These are phyloP conservation scores for Phytophthora rubi DNA, from an alignment of 352 stramenopile species.

Conservation along the genomic window DNA sequence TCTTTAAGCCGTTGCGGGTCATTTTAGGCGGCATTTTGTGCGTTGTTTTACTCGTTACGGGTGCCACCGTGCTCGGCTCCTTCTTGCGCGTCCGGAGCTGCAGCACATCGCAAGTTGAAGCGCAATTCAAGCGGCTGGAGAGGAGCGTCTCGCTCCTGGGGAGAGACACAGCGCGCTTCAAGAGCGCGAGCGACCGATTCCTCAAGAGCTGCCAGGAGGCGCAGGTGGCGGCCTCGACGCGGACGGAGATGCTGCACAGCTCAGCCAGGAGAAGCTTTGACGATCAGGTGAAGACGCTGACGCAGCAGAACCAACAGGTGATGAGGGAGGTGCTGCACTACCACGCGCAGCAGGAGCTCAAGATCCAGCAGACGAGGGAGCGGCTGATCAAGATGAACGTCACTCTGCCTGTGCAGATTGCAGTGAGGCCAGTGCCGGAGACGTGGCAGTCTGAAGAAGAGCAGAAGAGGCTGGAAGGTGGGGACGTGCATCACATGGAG, in stretches of 20 bases:
- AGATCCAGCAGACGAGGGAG: slow-evolving; percentile 31
- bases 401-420: slow-evolving; percentile 31
- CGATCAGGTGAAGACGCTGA: slow-evolving; percentile 20
- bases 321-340: slow-evolving; percentile 35
- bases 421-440: slow-evolving; percentile 11
- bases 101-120: not conserved
- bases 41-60: slow-evolving; percentile 16
- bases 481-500: not conserved
- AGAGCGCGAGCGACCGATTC: slow-evolving; percentile 28
- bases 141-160: slow-evolving; percentile 27
- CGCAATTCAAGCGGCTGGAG: slow-evolving; percentile 41
- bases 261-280: slow-evolving; percentile 19
- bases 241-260: slow-evolving; percentile 31
- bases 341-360: slow-evolving; percentile 33
- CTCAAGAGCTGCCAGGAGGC: slow-evolving; percentile 34
- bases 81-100: slow-evolving; percentile 1
- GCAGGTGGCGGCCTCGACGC: slow-evolving; percentile 27
- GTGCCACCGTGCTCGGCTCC: not conserved
- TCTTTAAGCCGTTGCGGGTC: slow-evolving; percentile 15
- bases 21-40: slow-evolving; percentile 21
- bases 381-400: slow-evolving; percentile 37
- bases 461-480: slow-evolving; percentile 2
- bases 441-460: slow-evolving; percentile 5
- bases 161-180: slow-evolving; percentile 24
- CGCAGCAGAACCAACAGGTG: slow-evolving; percentile 29